Base-by-base conservation (phyloP, 139 green algal genomes). In the Chlamydomonas eustigma region DNA sequence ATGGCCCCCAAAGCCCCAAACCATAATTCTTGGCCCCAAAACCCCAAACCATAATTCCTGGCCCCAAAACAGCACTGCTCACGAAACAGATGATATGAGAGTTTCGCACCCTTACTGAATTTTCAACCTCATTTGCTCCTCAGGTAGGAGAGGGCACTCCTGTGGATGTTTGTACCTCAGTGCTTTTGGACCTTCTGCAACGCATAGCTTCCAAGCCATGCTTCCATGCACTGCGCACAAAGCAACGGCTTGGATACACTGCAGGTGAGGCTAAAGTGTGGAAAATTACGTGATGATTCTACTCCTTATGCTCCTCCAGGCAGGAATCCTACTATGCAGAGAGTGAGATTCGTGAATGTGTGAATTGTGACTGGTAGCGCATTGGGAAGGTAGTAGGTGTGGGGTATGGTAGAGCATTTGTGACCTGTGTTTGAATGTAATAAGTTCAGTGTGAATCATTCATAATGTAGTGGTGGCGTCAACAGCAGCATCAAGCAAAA, bases 221-320 rank as follows among this genome's bases (percentile, higher is more conserved):
- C 70, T 90, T 88, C 78, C 81, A 88, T 64, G 78, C 77, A 73
- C 74, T 90, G 36, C 51, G 85, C 38, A 90, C 83, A 1, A 38
- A 63, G 36, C 37, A 86, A 82, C 78, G 82, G 0, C 79, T 89
- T 39, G 84, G 84, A 51, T 89, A 88, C 71, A 68, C 24, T n/a
- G 83, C 37, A 18, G 71, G 37, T 72, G 28, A 72, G 64, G 22
- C 58, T 33, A 69, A n/a, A n/a, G 58, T 69, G 31, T 33, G 18
- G 58, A 18, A 18, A 12, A 28, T 58, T 28, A 18, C 12, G 44
- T 12, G 44, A n/a, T n/a, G n/a, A n/a, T n/a, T n/a, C n/a, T 22
- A 22, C 44, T 58, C 12, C 12, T 22, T 22, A 58, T 58, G 22
- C 12, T 22, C 44, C 22, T 22, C 12, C 44, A 58, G 52, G 52